These are phyloP conservation scores for Mortierella antarctica DNA, from an alignment of 192 early-diverging fungal genomes.

Conservation along the genomic window DNA sequence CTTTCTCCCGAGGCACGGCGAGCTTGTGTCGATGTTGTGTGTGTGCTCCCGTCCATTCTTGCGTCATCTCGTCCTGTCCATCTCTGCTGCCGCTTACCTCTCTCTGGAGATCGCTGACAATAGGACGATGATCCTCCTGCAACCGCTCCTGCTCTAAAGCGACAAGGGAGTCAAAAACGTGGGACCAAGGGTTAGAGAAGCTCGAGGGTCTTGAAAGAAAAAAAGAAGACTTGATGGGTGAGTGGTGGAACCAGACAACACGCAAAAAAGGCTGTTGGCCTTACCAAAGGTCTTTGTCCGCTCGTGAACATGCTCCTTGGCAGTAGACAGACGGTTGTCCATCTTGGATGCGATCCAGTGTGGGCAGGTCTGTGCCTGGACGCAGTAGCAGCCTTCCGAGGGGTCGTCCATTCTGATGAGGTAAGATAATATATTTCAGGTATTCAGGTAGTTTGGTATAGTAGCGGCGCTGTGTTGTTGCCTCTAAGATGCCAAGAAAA, in stretches of 20 bases:
- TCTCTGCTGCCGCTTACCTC: slow-evolving; percentile 23
- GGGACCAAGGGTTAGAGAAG: not conserved
- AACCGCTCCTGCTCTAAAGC: slow-evolving; percentile 31
- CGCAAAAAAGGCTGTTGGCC: not conserved
- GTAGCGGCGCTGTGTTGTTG: too few relatives aligned
- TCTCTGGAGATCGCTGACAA: slow-evolving; percentile 49
- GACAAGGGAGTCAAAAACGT: not conserved
- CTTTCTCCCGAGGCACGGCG: too few relatives aligned
- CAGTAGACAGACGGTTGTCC: slow-evolving; percentile 28
- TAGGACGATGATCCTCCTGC: slow-evolving; percentile 38
- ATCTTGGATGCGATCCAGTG: slow-evolving; percentile 47
- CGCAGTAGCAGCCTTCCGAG: slow-evolving; percentile 49
- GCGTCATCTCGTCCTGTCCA: not conserved
- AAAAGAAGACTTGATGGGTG: not conserved
- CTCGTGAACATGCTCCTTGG: slow-evolving; percentile 30
- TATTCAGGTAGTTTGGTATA: not conserved
- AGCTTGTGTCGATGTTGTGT: not conserved
- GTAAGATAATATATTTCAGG: not conserved
- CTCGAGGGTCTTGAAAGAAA: not conserved
- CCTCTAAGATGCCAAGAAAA: too few relatives aligned
- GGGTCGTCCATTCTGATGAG: slow-evolving; percentile 20
- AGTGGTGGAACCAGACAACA: not conserved
- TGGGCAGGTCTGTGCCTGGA: slow-evolving; percentile 42
- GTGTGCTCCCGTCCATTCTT: not conserved
- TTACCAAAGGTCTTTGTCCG: slow-evolving; percentile 45